Percentiles rank a stretch among this genome's conserved stretches.
These are phyloP conservation scores for Lichtheimia hyalospora DNA, from an alignment of 371 early-diverging fungal genomes.

Conservation along the genomic window DNA sequence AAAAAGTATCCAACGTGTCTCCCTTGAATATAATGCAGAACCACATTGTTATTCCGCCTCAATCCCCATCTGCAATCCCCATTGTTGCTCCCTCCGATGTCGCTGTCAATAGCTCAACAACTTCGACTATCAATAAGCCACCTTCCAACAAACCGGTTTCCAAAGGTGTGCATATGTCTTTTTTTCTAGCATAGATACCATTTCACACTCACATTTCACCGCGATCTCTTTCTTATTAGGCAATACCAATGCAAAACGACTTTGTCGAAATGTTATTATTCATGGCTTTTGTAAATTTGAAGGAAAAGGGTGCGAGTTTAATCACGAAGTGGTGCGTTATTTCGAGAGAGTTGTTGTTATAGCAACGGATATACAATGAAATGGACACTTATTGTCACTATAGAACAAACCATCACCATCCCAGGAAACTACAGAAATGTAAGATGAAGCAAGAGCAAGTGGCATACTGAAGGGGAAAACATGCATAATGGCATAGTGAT, in stretches of 20 bases:
- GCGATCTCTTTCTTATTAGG: conserved; percentile 7
- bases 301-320: conserved; percentile 85
- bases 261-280: conserved; percentile 81
- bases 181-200: neutral
- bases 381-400: neutral
- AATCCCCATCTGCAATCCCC: conserved; percentile 57
- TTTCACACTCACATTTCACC: neutral
- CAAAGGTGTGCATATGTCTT: conserved; percentile 39
- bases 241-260: conserved; percentile 43
- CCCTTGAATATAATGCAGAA: too few species aligned
- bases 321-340: conserved; percentile 67
- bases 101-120: conserved; percentile 12
- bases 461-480: neutral
- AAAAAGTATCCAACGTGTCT: too few species aligned
- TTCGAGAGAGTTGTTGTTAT: neutral
- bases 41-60: conserved; percentile 45
- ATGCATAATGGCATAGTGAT: neutral
- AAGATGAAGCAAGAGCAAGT: neutral
- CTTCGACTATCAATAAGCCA: conserved; percentile 4
- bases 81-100: conserved; percentile 54
- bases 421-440: neutral
- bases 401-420: neutral
- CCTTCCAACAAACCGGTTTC: conserved; percentile 27
- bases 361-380: neutral
- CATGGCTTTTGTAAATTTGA: conserved; percentile 88